phyloP scores from a whole-genome alignment of 345 rosid genomes.

The Draba incana region DNA sequence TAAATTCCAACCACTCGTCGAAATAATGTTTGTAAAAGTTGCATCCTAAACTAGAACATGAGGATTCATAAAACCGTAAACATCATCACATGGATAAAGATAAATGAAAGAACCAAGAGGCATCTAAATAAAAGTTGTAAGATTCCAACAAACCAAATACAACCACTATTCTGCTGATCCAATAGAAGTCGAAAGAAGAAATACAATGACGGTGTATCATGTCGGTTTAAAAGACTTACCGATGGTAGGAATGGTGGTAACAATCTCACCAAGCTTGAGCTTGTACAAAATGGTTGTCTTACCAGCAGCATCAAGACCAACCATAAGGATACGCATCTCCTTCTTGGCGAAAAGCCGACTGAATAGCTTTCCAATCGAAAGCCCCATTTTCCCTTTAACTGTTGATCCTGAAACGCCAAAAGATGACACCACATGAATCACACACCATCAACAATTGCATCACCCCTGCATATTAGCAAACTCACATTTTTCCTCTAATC shows the following conservation, averaged over 20 bases:
- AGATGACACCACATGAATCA: neutral
- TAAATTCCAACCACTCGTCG: neutral
- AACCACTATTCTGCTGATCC: too few species aligned
- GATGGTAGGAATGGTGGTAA: constrained; percentile 73
- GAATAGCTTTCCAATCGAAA: constrained; percentile 67
- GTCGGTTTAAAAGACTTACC: constrained; percentile 44
- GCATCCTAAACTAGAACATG: neutral
- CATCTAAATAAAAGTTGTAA: neutral
- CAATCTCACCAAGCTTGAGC: constrained; percentile 76
- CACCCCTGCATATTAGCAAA: constrained; percentile 4
- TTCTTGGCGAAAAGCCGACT: constrained; percentile 70
- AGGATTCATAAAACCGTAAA: neutral
- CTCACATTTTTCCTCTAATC: neutral
- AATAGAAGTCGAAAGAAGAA: neutral
- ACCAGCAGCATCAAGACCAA: constrained; percentile 85
- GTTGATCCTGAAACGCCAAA: constrained; percentile 14
- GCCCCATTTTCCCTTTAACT: constrained; percentile 53
- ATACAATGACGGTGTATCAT: neutral
- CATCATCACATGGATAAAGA: neutral
- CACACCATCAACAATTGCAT: constrained; percentile 1
- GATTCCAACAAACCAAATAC: neutral
- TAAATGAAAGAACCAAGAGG: neutral
- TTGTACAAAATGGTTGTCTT: constrained; percentile 75
- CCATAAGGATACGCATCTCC: constrained; percentile 81
- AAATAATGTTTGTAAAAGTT: neutral